Conservation (phyloP, 179 eudicot genomes). For the Camellia oleifera region DNA sequence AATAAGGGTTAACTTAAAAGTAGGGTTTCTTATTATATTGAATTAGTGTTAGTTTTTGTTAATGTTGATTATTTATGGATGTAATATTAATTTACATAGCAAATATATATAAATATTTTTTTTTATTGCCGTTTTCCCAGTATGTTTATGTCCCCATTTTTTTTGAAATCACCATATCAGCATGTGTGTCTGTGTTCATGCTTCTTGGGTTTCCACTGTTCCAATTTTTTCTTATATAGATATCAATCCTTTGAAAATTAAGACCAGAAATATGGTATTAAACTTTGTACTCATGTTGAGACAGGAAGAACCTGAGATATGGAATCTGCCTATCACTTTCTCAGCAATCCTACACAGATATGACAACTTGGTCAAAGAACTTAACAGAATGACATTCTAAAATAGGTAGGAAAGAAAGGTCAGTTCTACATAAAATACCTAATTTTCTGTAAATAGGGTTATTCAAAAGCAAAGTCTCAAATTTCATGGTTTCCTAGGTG, state of each 20-base stretch:
- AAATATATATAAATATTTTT: too few species aligned
- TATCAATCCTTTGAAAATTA: background rate
- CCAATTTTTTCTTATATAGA: background rate
- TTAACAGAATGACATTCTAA: background rate
- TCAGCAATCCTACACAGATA: conserved; percentile 35
- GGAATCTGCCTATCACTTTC: conserved; percentile 25
- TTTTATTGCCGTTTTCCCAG: too few species aligned
- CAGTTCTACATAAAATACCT: conserved; percentile 37
- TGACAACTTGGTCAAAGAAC: conserved; percentile 5
- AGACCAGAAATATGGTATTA: background rate
- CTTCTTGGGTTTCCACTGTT: background rate
- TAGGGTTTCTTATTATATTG: too few species aligned
- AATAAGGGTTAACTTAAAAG: too few species aligned
- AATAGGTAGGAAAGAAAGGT: background rate
- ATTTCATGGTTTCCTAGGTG: conserved; percentile 26
- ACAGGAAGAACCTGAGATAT: conserved; percentile 33
- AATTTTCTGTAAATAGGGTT: conserved; percentile 21
- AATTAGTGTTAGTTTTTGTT: too few species aligned
- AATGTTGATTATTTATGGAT: too few species aligned
- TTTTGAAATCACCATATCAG: too few species aligned
- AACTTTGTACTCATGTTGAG: background rate
- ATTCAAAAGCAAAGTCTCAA: conserved; percentile 36
- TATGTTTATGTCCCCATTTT: too few species aligned
- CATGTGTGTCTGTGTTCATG: too few species aligned
- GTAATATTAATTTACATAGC: too few species aligned